These are phyloP conservation scores for Plasmopara viticola DNA, from an alignment of 352 stramenopile species.

Conservation along the genomic window DNA sequence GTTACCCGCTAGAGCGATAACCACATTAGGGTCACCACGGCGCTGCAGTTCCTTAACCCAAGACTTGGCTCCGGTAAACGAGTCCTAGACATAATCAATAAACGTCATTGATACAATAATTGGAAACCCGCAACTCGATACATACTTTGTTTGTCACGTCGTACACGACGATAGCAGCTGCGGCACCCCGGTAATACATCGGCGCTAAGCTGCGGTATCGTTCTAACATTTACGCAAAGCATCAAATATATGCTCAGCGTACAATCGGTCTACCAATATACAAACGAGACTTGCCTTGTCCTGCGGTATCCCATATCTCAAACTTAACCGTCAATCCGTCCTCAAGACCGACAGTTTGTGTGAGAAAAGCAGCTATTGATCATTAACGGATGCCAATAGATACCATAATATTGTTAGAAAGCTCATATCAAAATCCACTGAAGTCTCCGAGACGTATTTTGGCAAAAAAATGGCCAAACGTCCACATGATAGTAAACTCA, in stretches of 20 bases:
- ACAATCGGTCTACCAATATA: neutral
- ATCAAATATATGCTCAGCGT: conserved; percentile 8
- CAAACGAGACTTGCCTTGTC: conserved; percentile 65
- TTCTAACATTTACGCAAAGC: conserved; percentile 48
- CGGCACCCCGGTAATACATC: conserved; percentile 97
- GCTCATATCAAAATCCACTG: conserved; percentile 2
- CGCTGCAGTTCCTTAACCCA: conserved; percentile 99
- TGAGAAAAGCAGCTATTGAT: conserved; percentile 92
- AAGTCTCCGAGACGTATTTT: neutral
- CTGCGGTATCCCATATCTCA: conserved; percentile 99
- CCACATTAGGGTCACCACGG: conserved; percentile 95
- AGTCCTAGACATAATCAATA: conserved; percentile 60
- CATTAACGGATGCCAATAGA: conserved; percentile 1
- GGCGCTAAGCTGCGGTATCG: conserved; percentile 94
- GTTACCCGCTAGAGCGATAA: conserved; percentile 96
- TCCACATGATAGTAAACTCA: neutral
- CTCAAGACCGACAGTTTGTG: conserved; percentile 97
- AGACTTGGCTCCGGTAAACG: conserved; percentile 96
- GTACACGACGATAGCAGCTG: conserved; percentile 95
- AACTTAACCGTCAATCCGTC: conserved; percentile 98
- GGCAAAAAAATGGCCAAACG: neutral
- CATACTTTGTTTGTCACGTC: conserved; percentile 94
- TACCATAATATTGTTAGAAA: neutral
- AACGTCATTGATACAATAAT: no score
- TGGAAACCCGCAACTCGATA: neutral